A percentile compares a stretch with the other conserved stretches of the same genome.
phyloP scores from a whole-genome alignment of 768 basidiomycete genomes.

The Psilocybe subaeruginosa region DNA sequence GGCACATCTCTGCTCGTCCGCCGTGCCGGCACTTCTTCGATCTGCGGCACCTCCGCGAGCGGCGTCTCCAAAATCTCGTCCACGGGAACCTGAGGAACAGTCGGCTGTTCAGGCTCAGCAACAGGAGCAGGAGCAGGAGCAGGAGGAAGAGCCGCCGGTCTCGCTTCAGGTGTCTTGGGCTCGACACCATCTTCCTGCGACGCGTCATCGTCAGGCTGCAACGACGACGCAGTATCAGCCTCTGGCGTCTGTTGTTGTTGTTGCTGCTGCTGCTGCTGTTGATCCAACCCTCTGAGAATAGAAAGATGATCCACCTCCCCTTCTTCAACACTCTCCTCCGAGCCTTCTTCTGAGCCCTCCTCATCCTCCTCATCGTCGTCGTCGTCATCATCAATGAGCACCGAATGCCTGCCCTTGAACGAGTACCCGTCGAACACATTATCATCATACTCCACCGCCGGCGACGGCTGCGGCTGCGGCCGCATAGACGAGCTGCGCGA shows the following conservation, averaged over 20 bases:
- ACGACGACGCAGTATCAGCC: slow-evolving; percentile 15
- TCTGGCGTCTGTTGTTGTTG: slow-evolving; percentile 2
- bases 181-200: slow-evolving; percentile 47
- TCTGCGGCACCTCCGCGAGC: slow-evolving; percentile 14
- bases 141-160: slow-evolving; percentile 36
- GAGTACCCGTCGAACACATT: slow-evolving; percentile 96
- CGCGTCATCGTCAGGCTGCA: slow-evolving; percentile 24
- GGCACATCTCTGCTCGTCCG: slow-evolving; percentile 16
- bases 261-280: neutral
- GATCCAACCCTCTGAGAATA: slow-evolving; percentile 20
- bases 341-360: slow-evolving; percentile 44
- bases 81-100: slow-evolving; percentile 5
- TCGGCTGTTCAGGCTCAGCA: slow-evolving; percentile 8
- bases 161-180: slow-evolving; percentile 79
- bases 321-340: slow-evolving; percentile 46
- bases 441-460: slow-evolving; percentile 46
- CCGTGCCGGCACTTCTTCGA: slow-evolving; percentile 11
- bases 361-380: slow-evolving; percentile 45
- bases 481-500: slow-evolving; percentile 77
- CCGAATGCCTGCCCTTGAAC: slow-evolving; percentile 85
- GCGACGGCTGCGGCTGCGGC: slow-evolving; percentile 25
- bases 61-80: slow-evolving; percentile 12
- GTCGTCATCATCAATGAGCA: slow-evolving; percentile 74
- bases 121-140: slow-evolving; percentile 21
- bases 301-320: slow-evolving; percentile 32